Evolutionary conservation across 768 basidiomycete genomes (phyloP), one percentile per base, ranked within the genome.

Genomic region (Macrocybe gigantea): DNA sequence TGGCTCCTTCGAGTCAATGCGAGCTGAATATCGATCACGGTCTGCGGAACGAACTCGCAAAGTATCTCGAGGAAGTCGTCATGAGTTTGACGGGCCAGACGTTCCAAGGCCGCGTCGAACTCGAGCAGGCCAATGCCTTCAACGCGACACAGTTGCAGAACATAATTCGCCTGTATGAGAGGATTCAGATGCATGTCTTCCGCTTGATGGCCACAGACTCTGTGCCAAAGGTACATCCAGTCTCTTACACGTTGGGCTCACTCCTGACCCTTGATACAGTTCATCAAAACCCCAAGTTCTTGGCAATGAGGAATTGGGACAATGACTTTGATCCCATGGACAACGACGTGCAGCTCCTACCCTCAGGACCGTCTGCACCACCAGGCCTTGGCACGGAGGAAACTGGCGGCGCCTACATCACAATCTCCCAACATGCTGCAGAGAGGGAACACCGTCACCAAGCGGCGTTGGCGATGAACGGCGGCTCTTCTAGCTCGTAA

Each of bases 11-110:
- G 30, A 94, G 92, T 63, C 88, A 85, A 50, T 91, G 87, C 68
- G 96, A 98, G 68, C 79, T 99, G 52, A 99, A 99, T 68, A 99
- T 99, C 55, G 96, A 99, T 62, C 96, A 99, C 64, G 90, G 88
- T 35, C 74, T 99, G 35, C 85, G 96, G 52, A 93, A 92, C 56
- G 96, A 98, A 67, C 75, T 99, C 45, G 88, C 91, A 49, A 88
- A 84, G 56, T 98, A 98, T 64, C 77, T 99, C 51, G 87, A 86
- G 64, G 91, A 96, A 45, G 88, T 93, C 29, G 87, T 94, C 54
- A 84, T 83, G 41, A 83, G 69, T 54, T 56, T 85, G 55, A 83
- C 85, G 2, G 88, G 88, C 38, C 89, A 87, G 64, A 62, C 78
- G 0, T 87, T 90, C 69, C 80, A 82, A 53, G 89, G 88, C 8